Conservation (phyloP, 2,329 filamentous ascomycete genomes). For the Bipolaris oryzae region DNA sequence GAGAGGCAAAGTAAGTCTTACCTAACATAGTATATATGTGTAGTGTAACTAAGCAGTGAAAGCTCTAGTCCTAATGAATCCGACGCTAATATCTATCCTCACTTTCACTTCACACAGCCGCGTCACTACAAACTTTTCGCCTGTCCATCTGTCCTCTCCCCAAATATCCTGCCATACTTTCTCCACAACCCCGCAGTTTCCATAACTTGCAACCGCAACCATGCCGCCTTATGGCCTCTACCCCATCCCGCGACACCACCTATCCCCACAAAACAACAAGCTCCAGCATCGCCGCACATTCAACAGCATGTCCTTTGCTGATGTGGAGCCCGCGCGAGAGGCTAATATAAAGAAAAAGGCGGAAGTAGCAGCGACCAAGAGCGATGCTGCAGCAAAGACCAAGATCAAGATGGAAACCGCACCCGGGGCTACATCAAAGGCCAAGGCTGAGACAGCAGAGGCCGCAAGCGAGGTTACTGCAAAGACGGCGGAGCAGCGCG, state of each 20-base stretch:
- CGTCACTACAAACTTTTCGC: not conserved
- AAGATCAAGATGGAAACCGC: too few relatives aligned
- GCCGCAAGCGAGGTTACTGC: too few relatives aligned
- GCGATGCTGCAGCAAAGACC: too few relatives aligned
- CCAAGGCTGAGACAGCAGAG: too few relatives aligned
- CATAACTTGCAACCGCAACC: not conserved
- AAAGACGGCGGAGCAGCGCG: not conserved
- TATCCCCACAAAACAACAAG: conserved; percentile 13
- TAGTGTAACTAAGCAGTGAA: too few relatives aligned
- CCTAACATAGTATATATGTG: too few relatives aligned
- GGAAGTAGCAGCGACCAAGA: too few relatives aligned
- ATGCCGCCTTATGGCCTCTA: conserved; percentile 37
- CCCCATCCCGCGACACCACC: conserved; percentile 29
- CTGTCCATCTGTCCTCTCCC: not conserved
- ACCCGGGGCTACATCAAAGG: too few relatives aligned
- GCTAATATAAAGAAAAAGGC: not conserved
- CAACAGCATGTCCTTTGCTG: conserved; percentile 32
- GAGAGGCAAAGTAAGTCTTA: too few relatives aligned
- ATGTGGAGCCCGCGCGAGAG: conserved; percentile 3
- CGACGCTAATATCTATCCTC: not conserved
- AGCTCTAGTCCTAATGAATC: not conserved
- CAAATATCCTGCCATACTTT: not conserved
- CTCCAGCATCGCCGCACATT: conserved; percentile 15
- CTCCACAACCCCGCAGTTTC: not conserved
- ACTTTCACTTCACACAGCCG: not conserved